These are phyloP conservation scores for Blastocystis sp. DNA, from an alignment of 352 stramenopile species.

Conservation along the genomic window DNA sequence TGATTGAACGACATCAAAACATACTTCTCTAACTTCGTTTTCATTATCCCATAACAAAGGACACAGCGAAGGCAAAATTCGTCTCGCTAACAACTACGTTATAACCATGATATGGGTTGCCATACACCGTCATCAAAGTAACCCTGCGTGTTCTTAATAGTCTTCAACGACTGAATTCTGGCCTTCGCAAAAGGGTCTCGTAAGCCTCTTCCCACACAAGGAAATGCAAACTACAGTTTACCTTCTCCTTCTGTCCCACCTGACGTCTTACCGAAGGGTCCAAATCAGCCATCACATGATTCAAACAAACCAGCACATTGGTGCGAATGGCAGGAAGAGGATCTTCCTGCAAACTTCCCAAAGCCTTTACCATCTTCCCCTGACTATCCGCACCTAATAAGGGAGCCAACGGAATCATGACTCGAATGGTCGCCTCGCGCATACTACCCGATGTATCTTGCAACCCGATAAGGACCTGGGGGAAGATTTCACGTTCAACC, in stretches of 20 bases:
- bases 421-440: constrained; percentile 51
- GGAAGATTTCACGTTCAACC: constrained; percentile 47
- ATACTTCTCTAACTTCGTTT: neutral
- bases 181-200: constrained; percentile 53
- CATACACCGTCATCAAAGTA: constrained; percentile 50
- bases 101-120: neutral
- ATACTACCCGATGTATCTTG: constrained; percentile 40
- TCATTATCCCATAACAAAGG: constrained; percentile 51
- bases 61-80: constrained; percentile 46
- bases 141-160: constrained; percentile 56
- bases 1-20: constrained; percentile 43
- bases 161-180: constrained; percentile 55
- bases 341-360: constrained; percentile 40
- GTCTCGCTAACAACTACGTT: constrained; percentile 34
- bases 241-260: neutral
- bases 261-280: constrained; percentile 1
- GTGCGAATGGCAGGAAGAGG: constrained; percentile 47
- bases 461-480: constrained; percentile 31
- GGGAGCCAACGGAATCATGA: constrained; percentile 33
- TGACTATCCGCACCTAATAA: neutral
- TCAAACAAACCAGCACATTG: constrained; percentile 58
- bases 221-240: constrained; percentile 22
- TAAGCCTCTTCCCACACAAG: constrained; percentile 36
- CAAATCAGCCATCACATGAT: neutral
- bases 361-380: constrained; percentile 16